Evolutionary conservation across 352 stramenopile species (phyloP), one percentile per base, ranked within the genome.

Genomic region (Phytophthora colocasiae): DNA sequence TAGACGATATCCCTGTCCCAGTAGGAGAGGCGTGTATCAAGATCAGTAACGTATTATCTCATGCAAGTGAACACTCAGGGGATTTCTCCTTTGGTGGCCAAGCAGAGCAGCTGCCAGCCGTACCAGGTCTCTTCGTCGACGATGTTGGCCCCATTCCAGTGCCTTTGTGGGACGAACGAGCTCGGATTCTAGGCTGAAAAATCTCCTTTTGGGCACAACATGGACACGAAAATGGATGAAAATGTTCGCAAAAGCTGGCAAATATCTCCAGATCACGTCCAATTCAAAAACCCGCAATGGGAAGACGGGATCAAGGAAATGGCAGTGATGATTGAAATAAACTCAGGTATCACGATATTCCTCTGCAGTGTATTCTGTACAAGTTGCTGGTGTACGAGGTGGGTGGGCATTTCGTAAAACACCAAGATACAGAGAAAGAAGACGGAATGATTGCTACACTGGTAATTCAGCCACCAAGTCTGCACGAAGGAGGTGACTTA

Each of bases 341-440:
- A 2, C 52, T 73, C 0, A 58, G 58, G 0, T 73, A 69, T 40
- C 47, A 53, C 9, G 53, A 38, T 17, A 39, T 65, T 9, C 24
- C 29, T 26, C 34, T 73, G 22, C n/a, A 59, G 19, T 69, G 70
- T 24, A 29, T 40, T 9, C 27, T 67, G 32, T 81, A 83, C 72
- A 86, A 89, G 66, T 15, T 89, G 49, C 51, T 86, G 12, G 45
- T 86, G 29, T 85, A 85, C 22, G 79, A 70, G 15, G 19, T 66
- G 29, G 73, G 66, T 9, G 69, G 74, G 24, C 75, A 84, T 38
- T 86, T 83, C 39, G 41, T 61, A 4, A 69, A 69, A 22, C 77
- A 89, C 50, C 69, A 78, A 40, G 75, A 87, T 56, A 87, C 75
- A 17, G 80, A 86, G 59, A 86, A 87, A 40, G 63, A 89, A 44